Conservation (phyloP, 768 basidiomycete species). For the Cyclocybe aegerita region DNA sequence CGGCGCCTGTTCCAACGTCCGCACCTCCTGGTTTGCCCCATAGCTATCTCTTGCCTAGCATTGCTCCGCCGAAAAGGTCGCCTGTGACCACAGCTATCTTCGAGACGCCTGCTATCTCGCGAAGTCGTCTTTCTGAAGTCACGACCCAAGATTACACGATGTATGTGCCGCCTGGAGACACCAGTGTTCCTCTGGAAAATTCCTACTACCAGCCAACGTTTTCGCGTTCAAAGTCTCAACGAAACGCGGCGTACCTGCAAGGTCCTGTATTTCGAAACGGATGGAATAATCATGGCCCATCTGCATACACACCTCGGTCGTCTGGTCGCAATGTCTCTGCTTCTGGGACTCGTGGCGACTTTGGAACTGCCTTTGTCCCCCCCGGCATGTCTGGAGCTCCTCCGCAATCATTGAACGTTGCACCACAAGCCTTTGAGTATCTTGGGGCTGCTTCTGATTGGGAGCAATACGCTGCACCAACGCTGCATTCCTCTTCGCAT, state of each 20-base stretch:
- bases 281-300: conserved; percentile 17
- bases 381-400: background rate
- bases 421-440: background rate
- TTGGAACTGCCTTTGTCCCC: background rate
- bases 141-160: conserved; percentile 3
- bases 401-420: background rate
- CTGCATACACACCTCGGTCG: background rate
- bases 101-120: background rate
- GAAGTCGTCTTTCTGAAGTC: conserved; percentile 4
- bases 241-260: conserved; percentile 6
- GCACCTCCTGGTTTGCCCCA: background rate
- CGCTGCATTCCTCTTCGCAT: background rate
- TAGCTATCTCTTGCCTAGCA: conserved; percentile 3
- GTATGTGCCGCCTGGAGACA: background rate
- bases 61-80: conserved; percentile 13
- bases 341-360: background rate
- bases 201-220: background rate
- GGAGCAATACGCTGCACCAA: conserved; percentile 6
- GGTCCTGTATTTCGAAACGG: conserved; percentile 11
- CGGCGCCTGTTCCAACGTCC: background rate
- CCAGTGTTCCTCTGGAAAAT: background rate
- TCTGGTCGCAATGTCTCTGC: background rate
- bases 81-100: conserved; percentile 3
- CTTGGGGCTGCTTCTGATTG: conserved; percentile 14
- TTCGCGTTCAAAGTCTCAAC: conserved; percentile 2